phyloP scores from a whole-genome alignment of 805 yeast genomes.

The Wickerhamia fluorescens region DNA sequence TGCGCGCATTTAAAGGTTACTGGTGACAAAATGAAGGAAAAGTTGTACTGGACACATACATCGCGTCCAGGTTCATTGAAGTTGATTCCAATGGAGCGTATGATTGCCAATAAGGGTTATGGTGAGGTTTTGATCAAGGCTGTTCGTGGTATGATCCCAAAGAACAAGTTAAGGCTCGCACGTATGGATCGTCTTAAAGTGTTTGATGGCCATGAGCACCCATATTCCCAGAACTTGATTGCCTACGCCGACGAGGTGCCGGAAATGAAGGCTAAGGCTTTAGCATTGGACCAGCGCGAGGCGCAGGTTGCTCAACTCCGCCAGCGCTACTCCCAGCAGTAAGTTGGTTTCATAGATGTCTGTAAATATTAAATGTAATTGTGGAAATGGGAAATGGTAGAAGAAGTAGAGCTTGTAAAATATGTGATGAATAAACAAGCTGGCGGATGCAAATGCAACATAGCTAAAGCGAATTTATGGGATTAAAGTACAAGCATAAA shows the following conservation, averaged over 20 bases:
- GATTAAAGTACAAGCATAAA: too few species aligned
- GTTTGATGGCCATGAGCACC: conserved; percentile 83
- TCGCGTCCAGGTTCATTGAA: conserved; percentile 86
- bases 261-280: conserved; percentile 38
- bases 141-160: conserved; percentile 94
- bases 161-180: conserved; percentile 70
- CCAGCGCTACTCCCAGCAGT: conserved; percentile 23
- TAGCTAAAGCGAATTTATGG: too few species aligned
- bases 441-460: neutral
- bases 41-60: conserved; percentile 84
- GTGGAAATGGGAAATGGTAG: conserved; percentile 1
- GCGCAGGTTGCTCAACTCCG: conserved; percentile 26
- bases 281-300: conserved; percentile 31
- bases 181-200: conserved; percentile 82
- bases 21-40: conserved; percentile 76
- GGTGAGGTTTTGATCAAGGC: conserved; percentile 83
- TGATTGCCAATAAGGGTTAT: conserved; percentile 74
- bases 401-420: too few species aligned
- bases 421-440: too few species aligned
- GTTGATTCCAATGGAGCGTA: conserved; percentile 70
- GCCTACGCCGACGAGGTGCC: conserved; percentile 80
- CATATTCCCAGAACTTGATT: conserved; percentile 73
- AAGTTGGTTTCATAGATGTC: conserved; percentile 2
- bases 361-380: conserved; percentile 5
- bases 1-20: conserved; percentile 76